These are phyloP conservation scores for Fusarium dimerum DNA, from an alignment of 2,329 filamentous ascomycete species.

Conservation along the genomic window DNA sequence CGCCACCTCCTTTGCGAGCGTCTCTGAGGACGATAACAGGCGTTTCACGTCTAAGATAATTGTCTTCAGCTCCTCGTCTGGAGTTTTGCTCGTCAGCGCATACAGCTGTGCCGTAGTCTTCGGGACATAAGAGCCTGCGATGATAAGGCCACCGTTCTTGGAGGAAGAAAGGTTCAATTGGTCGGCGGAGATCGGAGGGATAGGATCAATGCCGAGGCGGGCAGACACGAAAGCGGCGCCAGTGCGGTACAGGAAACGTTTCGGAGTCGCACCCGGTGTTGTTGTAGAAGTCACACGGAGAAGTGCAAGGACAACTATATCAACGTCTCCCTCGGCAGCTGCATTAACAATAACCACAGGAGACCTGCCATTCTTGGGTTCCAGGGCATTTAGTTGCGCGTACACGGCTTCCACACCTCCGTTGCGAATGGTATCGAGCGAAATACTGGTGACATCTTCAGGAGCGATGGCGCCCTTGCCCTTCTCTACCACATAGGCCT, in stretches of 20 bases:
- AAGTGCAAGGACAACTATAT: constrained; percentile 53
- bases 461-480: constrained; percentile 41
- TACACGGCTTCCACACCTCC: constrained; percentile 46
- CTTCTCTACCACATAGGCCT: constrained; percentile 53
- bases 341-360: constrained; percentile 52
- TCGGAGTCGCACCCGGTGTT: constrained; percentile 22
- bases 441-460: constrained; percentile 44
- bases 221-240: constrained; percentile 46
- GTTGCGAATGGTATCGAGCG: constrained; percentile 48
- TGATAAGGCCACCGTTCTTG: constrained; percentile 50
- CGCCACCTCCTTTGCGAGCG: too few relatives aligned
- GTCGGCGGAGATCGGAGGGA: constrained; percentile 48
- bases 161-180: constrained; percentile 42
- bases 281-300: constrained; percentile 40
- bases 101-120: constrained; percentile 58
- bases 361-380: constrained; percentile 31
- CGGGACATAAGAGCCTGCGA: constrained; percentile 58
- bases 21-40: constrained; percentile 42
- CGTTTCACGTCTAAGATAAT: constrained; percentile 50
- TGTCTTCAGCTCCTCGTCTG: constrained; percentile 41
- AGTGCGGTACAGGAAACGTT: constrained; percentile 40
- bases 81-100: constrained; percentile 39
- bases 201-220: constrained; percentile 50
- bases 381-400: constrained; percentile 33
- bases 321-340: constrained; percentile 54